Percentiles rank a stretch among this genome's conserved stretches.
Conservation (phyloP, 2,329 filamentous ascomycete genomes). For the Fonsecaea multimorphosa region DNA sequence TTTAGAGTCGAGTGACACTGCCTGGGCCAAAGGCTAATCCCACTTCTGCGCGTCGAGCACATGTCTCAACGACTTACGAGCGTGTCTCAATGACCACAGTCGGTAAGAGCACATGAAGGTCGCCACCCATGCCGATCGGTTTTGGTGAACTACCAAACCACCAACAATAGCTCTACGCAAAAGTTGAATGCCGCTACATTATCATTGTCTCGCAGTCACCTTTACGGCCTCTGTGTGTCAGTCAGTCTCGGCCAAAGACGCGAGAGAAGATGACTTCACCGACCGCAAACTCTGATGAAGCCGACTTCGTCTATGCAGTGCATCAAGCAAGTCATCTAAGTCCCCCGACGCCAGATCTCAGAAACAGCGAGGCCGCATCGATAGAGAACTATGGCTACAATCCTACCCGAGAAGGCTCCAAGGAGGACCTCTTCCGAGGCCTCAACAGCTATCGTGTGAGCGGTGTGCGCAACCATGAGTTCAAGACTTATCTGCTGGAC, state of each 20-base stretch:
- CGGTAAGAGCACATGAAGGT: constrained; percentile 23
- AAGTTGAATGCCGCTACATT: constrained; percentile 31
- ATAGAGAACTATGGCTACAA: constrained; percentile 33
- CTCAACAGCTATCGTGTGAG: constrained; percentile 31
- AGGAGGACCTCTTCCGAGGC: constrained; percentile 30
- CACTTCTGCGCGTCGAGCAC: constrained; percentile 14
- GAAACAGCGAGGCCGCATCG: constrained; percentile 31
- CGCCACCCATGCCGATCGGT: constrained; percentile 27
- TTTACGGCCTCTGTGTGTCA: constrained; percentile 26
- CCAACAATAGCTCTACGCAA: constrained; percentile 26
- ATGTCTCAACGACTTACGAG: constrained; percentile 18
- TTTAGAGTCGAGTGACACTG: constrained; percentile 17
- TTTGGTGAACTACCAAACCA: constrained; percentile 25
- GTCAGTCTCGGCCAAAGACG: constrained; percentile 27
- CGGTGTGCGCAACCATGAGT: constrained; percentile 31
- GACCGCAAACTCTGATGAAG: constrained; percentile 26
- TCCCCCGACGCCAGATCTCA: constrained; percentile 26
- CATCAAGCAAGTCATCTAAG: constrained; percentile 28
- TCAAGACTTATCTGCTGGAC: constrained; percentile 32
- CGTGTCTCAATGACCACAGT: constrained; percentile 27
- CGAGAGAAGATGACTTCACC: constrained; percentile 29
- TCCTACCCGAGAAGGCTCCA: constrained; percentile 25
- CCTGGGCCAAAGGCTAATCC: constrained; percentile 9
- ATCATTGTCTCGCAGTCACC: constrained; percentile 31
- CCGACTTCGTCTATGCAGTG: constrained; percentile 25